phyloP scores from a whole-genome alignment of 1,284 basidiomycete genomes.

The Microbotryum violaceum region DNA sequence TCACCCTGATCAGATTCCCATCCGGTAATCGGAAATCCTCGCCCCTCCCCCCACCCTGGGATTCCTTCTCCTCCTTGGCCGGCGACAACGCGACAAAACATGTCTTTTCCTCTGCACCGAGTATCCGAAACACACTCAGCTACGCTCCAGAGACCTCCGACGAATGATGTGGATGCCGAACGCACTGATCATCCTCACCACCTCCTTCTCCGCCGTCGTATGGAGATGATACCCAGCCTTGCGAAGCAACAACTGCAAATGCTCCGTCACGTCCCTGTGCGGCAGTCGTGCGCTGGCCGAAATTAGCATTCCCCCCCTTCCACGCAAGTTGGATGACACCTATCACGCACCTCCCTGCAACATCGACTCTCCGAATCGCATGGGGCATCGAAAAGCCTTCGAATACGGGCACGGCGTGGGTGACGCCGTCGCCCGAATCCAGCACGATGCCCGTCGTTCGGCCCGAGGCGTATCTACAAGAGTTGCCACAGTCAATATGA shows the following conservation, averaged over 20 bases:
- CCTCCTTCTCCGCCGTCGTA: conserved; percentile 94
- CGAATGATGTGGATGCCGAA: conserved; percentile 1
- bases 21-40: conserved; percentile 95
- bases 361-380: conserved; percentile 88
- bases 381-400: conserved; percentile 99
- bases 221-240: conserved; percentile 93
- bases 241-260: conserved; percentile 85
- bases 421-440: conserved; percentile 97
- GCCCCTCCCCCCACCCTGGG: conserved; percentile 50
- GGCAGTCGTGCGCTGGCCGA: neutral
- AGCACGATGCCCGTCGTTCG: conserved; percentile 97
- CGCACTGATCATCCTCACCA: conserved; percentile 80
- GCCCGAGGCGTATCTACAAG: conserved; percentile 87
- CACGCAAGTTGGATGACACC: too few relatives aligned
- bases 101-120: conserved; percentile 66
- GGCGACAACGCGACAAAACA: conserved; percentile 91
- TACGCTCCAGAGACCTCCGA: too few relatives aligned
- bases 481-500: neutral
- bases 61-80: conserved; percentile 88
- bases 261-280: conserved; percentile 85
- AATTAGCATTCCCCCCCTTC: too few relatives aligned
- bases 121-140: neutral
- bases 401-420: conserved; percentile 97
- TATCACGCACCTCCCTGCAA: conserved; percentile 71
- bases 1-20: conserved; percentile 82